Percentiles rank a stretch among this genome's conserved stretches.
These are phyloP conservation scores for Lachancea thermotolerans DNA, from an alignment of 805 yeast species.

Conservation along the genomic window DNA sequence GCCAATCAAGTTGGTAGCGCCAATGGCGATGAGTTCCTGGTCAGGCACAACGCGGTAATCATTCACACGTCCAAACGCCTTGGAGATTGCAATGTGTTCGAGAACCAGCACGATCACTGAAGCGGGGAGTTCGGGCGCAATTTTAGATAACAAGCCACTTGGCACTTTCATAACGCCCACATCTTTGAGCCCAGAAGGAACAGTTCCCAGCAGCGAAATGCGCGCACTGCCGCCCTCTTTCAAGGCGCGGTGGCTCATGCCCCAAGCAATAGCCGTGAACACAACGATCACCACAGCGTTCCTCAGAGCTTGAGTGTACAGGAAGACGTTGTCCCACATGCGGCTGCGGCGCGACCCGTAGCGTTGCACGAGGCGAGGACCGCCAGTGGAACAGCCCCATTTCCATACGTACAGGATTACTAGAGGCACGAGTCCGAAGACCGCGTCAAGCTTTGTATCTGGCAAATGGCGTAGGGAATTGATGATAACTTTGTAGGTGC, in stretches of 20 bases:
- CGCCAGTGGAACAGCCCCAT: conserved; percentile 45
- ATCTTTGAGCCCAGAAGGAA: conserved; percentile 75
- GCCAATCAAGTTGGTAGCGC: conserved; percentile 83
- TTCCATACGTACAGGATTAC: conserved; percentile 69
- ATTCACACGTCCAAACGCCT: conserved; percentile 87
- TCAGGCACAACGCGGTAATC: conserved; percentile 88
- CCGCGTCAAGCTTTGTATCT: conserved; percentile 70
- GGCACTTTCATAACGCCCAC: conserved; percentile 70
- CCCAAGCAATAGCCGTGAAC: conserved; percentile 79
- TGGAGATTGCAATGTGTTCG: conserved; percentile 90
- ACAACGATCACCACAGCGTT: conserved; percentile 76
- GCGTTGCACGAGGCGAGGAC: conserved; percentile 59
- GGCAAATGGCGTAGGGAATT: conserved; percentile 66
- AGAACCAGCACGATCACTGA: conserved; percentile 74
- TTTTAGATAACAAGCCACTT: conserved; percentile 44
- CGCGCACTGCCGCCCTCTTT: conserved; percentile 30
- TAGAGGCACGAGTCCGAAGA: conserved; percentile 75
- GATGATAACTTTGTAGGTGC: conserved; percentile 65
- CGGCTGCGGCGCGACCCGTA: conserved; percentile 15
- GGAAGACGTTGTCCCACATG: conserved; percentile 39
- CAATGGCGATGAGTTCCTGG: conserved; percentile 91
- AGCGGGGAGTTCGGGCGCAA: conserved; percentile 80
- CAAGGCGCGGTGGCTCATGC: conserved; percentile 46
- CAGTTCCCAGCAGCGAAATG: conserved; percentile 62
- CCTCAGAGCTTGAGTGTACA: conserved; percentile 70